These are phyloP conservation scores for Venturia carpophila DNA, from an alignment of 2,329 filamentous ascomycete species.

Conservation along the genomic window DNA sequence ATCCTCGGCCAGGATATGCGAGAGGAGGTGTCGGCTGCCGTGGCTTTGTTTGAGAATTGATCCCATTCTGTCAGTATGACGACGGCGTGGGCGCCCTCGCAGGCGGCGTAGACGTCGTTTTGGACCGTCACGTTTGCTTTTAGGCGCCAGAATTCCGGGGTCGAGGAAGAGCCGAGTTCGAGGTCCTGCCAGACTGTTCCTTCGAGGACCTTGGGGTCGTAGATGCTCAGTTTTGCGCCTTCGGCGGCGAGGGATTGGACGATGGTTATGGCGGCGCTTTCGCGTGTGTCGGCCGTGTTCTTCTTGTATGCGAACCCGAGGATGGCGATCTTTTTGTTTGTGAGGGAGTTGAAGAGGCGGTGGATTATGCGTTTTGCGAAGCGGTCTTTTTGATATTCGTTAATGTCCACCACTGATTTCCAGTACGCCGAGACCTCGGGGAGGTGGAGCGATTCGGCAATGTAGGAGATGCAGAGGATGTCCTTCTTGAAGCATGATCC, in stretches of 20 bases:
- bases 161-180: slow-evolving; percentile 8
- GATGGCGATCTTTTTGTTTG: slow-evolving; percentile 60
- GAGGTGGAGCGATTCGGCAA: slow-evolving; percentile 61
- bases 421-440: slow-evolving; percentile 67
- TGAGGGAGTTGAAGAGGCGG: slow-evolving; percentile 60
- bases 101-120: slow-evolving; percentile 19
- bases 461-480: slow-evolving; percentile 64
- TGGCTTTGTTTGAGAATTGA: slow-evolving; percentile 17
- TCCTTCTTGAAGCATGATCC: slow-evolving; percentile 78
- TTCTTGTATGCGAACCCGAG: slow-evolving; percentile 75
- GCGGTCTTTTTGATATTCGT: slow-evolving; percentile 62
- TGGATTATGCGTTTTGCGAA: slow-evolving; percentile 59
- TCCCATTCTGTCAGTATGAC: slow-evolving; percentile 19
- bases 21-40: background rate
- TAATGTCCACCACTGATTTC: slow-evolving; percentile 64
- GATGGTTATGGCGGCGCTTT: slow-evolving; percentile 60
- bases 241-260: slow-evolving; percentile 59
- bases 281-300: slow-evolving; percentile 66
- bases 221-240: slow-evolving; percentile 57
- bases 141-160: slow-evolving; percentile 12
- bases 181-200: slow-evolving; percentile 16
- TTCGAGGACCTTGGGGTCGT: slow-evolving; percentile 44
- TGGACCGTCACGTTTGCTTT: slow-evolving; percentile 19
- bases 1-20: slow-evolving; percentile 28
- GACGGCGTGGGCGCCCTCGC: slow-evolving; percentile 13